These are phyloP conservation scores for Gracilaria vermiculophylla DNA, from an alignment of 23 red algal genomes.

Conservation along the genomic window DNA sequence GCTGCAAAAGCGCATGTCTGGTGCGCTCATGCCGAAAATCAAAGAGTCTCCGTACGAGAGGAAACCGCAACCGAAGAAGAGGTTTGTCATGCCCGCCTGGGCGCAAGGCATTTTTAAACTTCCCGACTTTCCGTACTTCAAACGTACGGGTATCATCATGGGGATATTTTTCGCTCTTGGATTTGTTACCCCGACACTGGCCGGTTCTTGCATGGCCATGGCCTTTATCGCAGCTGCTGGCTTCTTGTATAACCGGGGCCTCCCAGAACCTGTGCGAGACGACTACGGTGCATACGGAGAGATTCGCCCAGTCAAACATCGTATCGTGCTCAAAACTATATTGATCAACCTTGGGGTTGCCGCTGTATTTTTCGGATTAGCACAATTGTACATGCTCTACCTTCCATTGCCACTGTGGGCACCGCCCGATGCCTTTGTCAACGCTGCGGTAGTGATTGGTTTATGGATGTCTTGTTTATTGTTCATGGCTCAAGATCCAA, in stretches of 20 bases:
- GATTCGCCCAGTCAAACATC: slow-evolving; percentile 84
- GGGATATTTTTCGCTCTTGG: slow-evolving; percentile 79
- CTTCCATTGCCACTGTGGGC: slow-evolving; percentile 74
- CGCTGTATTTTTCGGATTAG: slow-evolving; percentile 75
- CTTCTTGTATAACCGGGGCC: slow-evolving; percentile 94
- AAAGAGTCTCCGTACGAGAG: slow-evolving; percentile 88
- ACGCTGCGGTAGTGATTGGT: slow-evolving; percentile 65
- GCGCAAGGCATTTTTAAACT: slow-evolving; percentile 77
- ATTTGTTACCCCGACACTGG: slow-evolving; percentile 79
- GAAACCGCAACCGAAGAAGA: slow-evolving; percentile 62
- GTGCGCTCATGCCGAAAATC: slow-evolving; percentile 70
- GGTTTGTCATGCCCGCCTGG: slow-evolving; percentile 77
- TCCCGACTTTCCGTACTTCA: slow-evolving; percentile 72
- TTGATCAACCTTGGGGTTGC: slow-evolving; percentile 76
- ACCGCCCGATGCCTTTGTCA: slow-evolving; percentile 73
- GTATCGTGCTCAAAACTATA: slow-evolving; percentile 81
- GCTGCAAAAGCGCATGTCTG: slow-evolving; percentile 85
- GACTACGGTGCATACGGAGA: slow-evolving; percentile 87
- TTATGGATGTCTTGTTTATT: slow-evolving; percentile 83
- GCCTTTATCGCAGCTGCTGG: slow-evolving; percentile 80
- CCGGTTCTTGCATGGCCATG: slow-evolving; percentile 86
- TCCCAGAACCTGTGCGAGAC: slow-evolving; percentile 81
- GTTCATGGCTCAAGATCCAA: slow-evolving; percentile 79
- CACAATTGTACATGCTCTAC: slow-evolving; percentile 67
- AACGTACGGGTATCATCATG: slow-evolving; percentile 76